Evolutionary conservation across 306 rosid species (phyloP).

Genomic region (Hippophae gyantsensis): DNA sequence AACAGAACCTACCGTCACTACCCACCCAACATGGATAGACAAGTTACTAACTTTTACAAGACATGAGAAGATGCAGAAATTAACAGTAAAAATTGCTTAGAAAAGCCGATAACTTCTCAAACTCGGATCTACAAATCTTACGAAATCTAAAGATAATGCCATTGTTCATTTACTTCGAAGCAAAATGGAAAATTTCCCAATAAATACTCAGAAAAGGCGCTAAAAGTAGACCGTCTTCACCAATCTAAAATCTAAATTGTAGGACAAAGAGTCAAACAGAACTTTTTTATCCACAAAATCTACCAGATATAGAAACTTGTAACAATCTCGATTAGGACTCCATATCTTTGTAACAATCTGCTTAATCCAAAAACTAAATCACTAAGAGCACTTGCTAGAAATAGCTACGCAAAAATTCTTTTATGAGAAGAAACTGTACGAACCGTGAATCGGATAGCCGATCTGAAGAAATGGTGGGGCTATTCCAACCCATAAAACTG

Average conservation of each 20-base stretch:
- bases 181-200: slow-evolving; percentile 2
- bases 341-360: neutral
- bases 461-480: slow-evolving; percentile 17
- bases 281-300: neutral
- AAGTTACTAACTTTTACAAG: too few species aligned
- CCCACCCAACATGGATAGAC: too few species aligned
- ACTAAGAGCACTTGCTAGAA: neutral
- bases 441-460: slow-evolving; percentile 49
- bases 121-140: too few species aligned
- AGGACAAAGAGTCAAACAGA: neutral
- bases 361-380: neutral
- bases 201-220: too few species aligned
- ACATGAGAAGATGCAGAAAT: too few species aligned
- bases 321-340: neutral
- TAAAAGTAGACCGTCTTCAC: too few species aligned
- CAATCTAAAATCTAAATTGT: neutral
- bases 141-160: too few species aligned
- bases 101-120: too few species aligned
- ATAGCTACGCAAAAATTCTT: too few species aligned
- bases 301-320: neutral
- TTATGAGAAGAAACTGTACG: neutral
- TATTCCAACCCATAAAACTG: slow-evolving; percentile 43
- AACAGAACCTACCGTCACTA: too few species aligned
- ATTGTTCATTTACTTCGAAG: neutral
- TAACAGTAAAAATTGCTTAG: too few species aligned